Base-by-base conservation (phyloP, 2,329 filamentous ascomycete genomes). In the Parastagonospora nodorum region DNA sequence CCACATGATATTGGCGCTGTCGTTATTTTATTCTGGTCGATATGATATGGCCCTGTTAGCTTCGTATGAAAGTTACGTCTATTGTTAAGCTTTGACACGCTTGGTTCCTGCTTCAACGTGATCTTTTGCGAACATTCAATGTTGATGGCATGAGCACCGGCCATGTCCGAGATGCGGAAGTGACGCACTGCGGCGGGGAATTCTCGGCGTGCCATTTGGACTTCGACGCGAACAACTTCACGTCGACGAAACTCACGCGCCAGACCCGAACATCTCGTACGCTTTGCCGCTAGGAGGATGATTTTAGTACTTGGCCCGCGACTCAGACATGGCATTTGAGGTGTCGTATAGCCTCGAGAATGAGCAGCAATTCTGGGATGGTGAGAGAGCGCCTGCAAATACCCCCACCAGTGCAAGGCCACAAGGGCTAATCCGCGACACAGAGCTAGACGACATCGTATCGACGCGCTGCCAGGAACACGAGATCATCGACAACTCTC, bases 291-390 rank as follows among this genome's bases (percentile, higher is more conserved):
- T 53, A 60, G 51, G 69, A 72, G 58, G 62, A 74, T 74, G 72
- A 64, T 68, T 73, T 55, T 72, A 63, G 55, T 55, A 60, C 60
- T 57, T 59, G 58, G 49, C 51, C 60, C 60, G 62, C 70, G 67
- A 74, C 67, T 61, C 60, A 68, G 76, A 67, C 61, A 87, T 87
- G 84, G 77, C 89, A 78, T 84, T 85, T 76, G 88, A 92, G 75
- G 82, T 83, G 68, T 82, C 82, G 65, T 83, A 84, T 74, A 82
- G 80, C 69, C 82, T 90, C 74, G 88, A 92, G 75, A 87, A 85
- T 74, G 90, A 91, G 77, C 84, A 91, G 74, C 87, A 92, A 76
- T 92, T 96, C 78, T 97, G 92, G 93, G 82, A 87, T 76, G 89
- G 92, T 96, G 74, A 73, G 82, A 71, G 37, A 24, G 53, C 46